phyloP scores from a whole-genome alignment of 1,284 basidiomycete genomes.

The Ceratobasidium sp. region DNA sequence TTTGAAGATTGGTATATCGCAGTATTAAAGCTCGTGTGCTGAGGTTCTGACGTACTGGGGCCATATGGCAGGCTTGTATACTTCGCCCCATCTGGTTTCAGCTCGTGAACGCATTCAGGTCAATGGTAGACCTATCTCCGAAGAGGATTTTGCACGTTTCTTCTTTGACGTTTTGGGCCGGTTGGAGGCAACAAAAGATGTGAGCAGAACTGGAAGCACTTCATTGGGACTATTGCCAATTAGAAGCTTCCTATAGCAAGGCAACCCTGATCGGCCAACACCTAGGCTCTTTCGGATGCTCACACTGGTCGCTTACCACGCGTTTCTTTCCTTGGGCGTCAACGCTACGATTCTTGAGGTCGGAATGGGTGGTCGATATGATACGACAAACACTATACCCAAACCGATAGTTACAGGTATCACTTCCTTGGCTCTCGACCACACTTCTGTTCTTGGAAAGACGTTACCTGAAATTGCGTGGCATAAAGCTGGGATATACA shows the following conservation, averaged over 20 bases:
- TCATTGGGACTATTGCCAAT: not conserved
- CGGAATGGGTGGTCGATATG: constrained; percentile 92
- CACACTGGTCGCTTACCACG: constrained; percentile 90
- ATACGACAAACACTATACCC: constrained; percentile 96
- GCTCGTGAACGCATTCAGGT: constrained; percentile 95
- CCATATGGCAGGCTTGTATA: constrained; percentile 77
- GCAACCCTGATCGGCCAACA: constrained; percentile 64
- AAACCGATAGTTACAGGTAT: constrained; percentile 88
- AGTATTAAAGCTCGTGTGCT: not conserved
- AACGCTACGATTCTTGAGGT: constrained; percentile 95
- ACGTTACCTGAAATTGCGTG: constrained; percentile 89
- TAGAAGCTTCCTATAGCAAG: not conserved
- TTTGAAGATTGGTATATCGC: constrained; percentile 68
- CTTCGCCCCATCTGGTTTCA: constrained; percentile 94
- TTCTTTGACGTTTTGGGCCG: constrained; percentile 98
- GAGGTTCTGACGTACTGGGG: not conserved
- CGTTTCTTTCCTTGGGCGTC: constrained; percentile 79
- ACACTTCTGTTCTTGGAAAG: constrained; percentile 87
- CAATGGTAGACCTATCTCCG: constrained; percentile 87
- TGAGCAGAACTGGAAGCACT: constrained; percentile 49
- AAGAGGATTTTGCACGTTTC: constrained; percentile 84
- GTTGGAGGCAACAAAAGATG: constrained; percentile 70
- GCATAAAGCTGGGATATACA: constrained; percentile 98
- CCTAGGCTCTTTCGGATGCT: constrained; percentile 95
- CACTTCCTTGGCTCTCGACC: constrained; percentile 90